phyloP scores from a whole-genome alignment of 2,329 filamentous ascomycete genomes.

The Fusarium sororula region DNA sequence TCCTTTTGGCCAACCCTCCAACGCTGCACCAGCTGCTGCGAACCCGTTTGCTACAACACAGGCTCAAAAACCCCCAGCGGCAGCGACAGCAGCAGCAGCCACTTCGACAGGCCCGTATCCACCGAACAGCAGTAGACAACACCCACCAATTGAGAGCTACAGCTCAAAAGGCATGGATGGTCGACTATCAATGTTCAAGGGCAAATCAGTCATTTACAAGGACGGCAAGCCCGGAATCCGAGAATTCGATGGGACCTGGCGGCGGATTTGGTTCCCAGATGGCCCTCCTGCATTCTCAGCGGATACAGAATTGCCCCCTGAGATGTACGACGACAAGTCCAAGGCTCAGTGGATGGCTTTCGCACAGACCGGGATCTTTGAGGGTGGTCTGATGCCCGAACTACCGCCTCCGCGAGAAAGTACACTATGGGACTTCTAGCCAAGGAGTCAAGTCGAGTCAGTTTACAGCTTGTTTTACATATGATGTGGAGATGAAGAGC shows the following conservation, averaged over 20 bases:
- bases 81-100: neutral
- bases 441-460: neutral
- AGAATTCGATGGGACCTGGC: slow-evolving; percentile 64
- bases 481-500: slow-evolving; percentile 54
- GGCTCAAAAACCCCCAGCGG: neutral
- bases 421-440: slow-evolving; percentile 75
- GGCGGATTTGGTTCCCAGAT: slow-evolving; percentile 77
- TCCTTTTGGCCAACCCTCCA: slow-evolving; percentile 42
- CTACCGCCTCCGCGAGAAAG: slow-evolving; percentile 82
- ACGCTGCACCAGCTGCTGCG: slow-evolving; percentile 19
- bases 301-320: slow-evolving; percentile 68
- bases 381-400: slow-evolving; percentile 76
- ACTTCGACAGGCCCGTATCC: slow-evolving; percentile 52
- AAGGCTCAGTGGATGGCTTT: slow-evolving; percentile 73
- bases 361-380: slow-evolving; percentile 72
- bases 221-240: slow-evolving; percentile 57
- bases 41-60: slow-evolving; percentile 40
- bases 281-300: slow-evolving; percentile 72
- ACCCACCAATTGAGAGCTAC: slow-evolving; percentile 57
- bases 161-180: slow-evolving; percentile 53
- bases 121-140: slow-evolving; percentile 54
- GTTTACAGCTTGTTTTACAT: slow-evolving; percentile 68
- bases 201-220: slow-evolving; percentile 69
- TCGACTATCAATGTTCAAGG: slow-evolving; percentile 68
- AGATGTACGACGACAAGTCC: slow-evolving; percentile 67